Conservation (phyloP, 2,329 filamentous ascomycete species). For the Albifimbria verrucaria region DNA sequence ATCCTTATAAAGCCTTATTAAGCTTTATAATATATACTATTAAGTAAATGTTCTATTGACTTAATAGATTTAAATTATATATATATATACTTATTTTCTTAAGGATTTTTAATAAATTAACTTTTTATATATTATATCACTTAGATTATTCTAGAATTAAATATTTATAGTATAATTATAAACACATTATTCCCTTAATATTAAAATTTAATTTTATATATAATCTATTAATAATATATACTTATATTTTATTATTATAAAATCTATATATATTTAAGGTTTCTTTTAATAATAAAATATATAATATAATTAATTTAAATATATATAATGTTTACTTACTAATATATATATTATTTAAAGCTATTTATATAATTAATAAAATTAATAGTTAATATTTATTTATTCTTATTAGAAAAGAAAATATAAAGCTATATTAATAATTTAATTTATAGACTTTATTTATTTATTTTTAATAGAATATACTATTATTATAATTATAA, state of each 20-base stretch:
- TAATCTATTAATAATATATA: not conserved
- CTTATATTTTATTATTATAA: not conserved
- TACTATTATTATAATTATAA: not conserved
- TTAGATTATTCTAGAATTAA: not conserved
- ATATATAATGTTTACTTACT: not conserved
- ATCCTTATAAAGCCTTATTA: not conserved
- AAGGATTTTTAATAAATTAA: not conserved
- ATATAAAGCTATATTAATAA: not conserved
- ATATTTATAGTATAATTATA: constrained; percentile 1
- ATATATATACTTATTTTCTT: not conserved
- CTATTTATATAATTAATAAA: not conserved
- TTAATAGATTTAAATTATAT: not conserved
- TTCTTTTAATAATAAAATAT: not conserved
- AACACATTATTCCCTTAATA: not conserved
- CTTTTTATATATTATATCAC: not conserved
- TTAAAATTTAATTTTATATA: not conserved
- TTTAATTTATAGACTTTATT: constrained; percentile 2
- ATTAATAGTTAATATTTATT: not conserved
- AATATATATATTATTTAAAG: not conserved
- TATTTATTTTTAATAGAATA: not conserved
- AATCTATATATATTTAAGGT: not conserved
- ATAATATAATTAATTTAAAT: too few species aligned
- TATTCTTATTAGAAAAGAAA: not conserved
- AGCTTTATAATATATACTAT: not conserved
- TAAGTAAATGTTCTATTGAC: not conserved